Evolutionary conservation across 495 filamentous ascomycete species (phyloP), one percentile per base, ranked within the genome.

Genomic region (Delitschia confertaspora): DNA sequence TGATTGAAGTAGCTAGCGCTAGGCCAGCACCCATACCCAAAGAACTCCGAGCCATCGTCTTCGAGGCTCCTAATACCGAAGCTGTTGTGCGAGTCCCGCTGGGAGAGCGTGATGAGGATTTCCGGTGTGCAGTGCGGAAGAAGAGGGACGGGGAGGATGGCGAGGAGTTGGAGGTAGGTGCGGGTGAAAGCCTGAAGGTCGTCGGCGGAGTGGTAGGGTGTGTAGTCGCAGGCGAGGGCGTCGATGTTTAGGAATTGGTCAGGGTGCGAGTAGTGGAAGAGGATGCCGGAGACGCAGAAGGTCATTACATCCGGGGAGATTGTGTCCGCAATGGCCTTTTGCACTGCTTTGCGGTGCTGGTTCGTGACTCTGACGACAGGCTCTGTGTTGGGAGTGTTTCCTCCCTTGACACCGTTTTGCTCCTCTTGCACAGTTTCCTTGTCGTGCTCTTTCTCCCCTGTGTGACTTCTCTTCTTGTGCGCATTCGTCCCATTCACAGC

Each of bases 1-100:
- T 66, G 63, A 35, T 66, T 66, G 47, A 60, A 66, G 34, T 58
- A 63, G 40, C 55, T 60, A 7, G 62, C 62, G 3, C 14, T 38
- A 6, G 60, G 56, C 49, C 58, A 66, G 16, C 62, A 37, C 8
- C 51, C 62, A 23, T 60, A 66, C 30, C 63, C 63, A 25, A 65
- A 53, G 45, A 59, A 65, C 43, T 66, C 63, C 7, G 53, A 46
- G 21, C 62, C 62, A 26, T 62, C 62, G 30, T 57, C 56, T 24
- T 56, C 54, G n/a, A 57, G 52, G 7, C 46, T 39, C 6, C 58
- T 59, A n/a, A 66, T 55, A 18, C 59, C 59, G 36, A 66, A 66
- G 18, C 45, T 31, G 42, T 66, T 66, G 48, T 63, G 58, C 31
- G 48, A 48, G 25, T 58, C 58, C 8, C 45, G 56, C 2, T 13